Conservation (phyloP, 192 early-diverging fungal genomes). For the Mortierella alpina region DNA sequence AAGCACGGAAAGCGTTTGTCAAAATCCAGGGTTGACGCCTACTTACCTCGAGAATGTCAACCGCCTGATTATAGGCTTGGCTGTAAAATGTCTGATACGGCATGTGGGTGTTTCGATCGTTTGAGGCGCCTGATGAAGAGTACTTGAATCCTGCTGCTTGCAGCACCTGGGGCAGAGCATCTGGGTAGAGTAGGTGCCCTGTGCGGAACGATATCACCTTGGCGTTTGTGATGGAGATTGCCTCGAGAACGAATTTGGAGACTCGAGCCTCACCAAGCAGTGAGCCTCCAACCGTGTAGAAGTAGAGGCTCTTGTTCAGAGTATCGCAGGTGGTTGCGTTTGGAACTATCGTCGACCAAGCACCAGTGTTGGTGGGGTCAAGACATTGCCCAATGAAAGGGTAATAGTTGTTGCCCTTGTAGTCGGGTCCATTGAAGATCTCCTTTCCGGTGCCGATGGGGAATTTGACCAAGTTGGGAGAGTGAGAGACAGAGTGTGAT, state of each 20-base stretch:
- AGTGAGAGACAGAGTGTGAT: slow-evolving; percentile 35
- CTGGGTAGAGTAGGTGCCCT: slow-evolving; percentile 35
- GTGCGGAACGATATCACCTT: slow-evolving; percentile 24
- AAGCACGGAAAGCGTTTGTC: no score
- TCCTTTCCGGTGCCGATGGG: slow-evolving; percentile 12
- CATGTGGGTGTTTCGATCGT: slow-evolving; percentile 27
- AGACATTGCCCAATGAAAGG: slow-evolving; percentile 42
- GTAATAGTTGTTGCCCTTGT: slow-evolving; percentile 22
- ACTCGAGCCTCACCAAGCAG: slow-evolving; percentile 29
- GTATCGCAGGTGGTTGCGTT: slow-evolving; percentile 19
- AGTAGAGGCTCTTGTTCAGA: slow-evolving; percentile 10
- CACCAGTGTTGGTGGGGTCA: slow-evolving; percentile 10
- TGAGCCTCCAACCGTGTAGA: slow-evolving; percentile 18
- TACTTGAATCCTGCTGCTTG: slow-evolving; percentile 21
- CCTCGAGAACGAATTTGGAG: slow-evolving; percentile 35
- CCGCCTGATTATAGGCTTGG: slow-evolving; percentile 15
- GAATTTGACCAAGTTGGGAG: slow-evolving; percentile 19
- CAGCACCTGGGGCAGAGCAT: slow-evolving; percentile 23
- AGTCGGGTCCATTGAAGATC: slow-evolving; percentile 8
- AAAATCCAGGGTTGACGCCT: neutral
- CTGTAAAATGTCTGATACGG: slow-evolving; percentile 37
- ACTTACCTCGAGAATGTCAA: slow-evolving; percentile 18
- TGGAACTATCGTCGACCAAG: slow-evolving; percentile 19
- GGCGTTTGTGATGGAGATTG: slow-evolving; percentile 21
- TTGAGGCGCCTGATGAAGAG: slow-evolving; percentile 19